Evolutionary conservation across 2,329 filamentous ascomycete genomes (phyloP).

Genomic region (Aspergillus chevalieri): DNA sequence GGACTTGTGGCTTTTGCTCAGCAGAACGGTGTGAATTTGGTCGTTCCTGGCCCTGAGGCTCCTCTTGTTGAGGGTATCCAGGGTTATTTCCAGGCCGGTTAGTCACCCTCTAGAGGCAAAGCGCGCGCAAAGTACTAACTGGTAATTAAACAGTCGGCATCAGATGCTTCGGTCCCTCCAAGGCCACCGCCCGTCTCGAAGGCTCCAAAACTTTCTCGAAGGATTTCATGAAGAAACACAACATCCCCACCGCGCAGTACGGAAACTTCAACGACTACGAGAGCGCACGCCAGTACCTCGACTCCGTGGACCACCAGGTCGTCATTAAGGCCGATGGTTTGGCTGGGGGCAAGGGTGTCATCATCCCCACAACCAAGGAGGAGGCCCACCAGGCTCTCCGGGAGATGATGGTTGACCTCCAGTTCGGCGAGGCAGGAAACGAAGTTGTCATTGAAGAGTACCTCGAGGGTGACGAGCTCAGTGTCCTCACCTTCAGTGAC

Average conservation of each 20-base stretch:
- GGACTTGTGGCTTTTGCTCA: constrained; percentile 69
- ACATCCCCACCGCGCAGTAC: constrained; percentile 86
- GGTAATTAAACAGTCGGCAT: constrained; percentile 54
- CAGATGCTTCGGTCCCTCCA: constrained; percentile 76
- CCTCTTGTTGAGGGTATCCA: constrained; percentile 90
- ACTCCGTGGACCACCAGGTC: constrained; percentile 62
- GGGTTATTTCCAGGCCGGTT: constrained; percentile 65
- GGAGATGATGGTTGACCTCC: constrained; percentile 82
- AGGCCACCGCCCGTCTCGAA: constrained; percentile 81
- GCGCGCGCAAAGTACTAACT: background rate
- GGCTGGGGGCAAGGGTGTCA: constrained; percentile 91
- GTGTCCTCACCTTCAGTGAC: constrained; percentile 85
- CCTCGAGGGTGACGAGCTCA: constrained; percentile 83
- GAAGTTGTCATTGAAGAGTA: constrained; percentile 96
- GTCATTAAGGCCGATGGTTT: constrained; percentile 93
- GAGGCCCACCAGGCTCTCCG: constrained; percentile 77
- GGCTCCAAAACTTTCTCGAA: constrained; percentile 97
- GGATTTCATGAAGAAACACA: constrained; percentile 90
- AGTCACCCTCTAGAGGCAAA: constrained; percentile 4
- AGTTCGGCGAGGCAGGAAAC: constrained; percentile 79
- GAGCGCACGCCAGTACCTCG: constrained; percentile 66
- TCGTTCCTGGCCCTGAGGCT: constrained; percentile 85
- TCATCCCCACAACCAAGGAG: constrained; percentile 73
- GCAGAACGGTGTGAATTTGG: constrained; percentile 68
- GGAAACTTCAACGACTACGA: constrained; percentile 79